Evolutionary conservation across 345 rosid genomes (phyloP), one percentile per base, ranked within the genome.

Genomic region (Eutrema yunnanense): DNA sequence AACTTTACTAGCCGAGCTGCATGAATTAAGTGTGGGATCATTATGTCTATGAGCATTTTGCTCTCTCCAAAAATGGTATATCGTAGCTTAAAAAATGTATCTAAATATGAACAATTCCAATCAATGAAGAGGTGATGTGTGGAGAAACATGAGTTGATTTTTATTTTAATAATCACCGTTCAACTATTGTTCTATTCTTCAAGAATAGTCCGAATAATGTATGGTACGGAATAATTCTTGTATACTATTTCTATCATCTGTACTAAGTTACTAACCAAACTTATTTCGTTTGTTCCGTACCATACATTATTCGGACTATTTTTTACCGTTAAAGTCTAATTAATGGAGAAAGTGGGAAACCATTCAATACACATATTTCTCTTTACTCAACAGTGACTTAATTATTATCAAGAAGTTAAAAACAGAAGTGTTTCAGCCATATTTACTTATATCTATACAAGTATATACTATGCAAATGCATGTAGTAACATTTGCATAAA

Each of bases 401-500:
- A 47, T 16, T 73, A 56, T 26, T 47, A 46, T 65, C 26, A 1
- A 8, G 0, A 29, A 11, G 65, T 14, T 36, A 46, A 46, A 59
- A 47, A 36, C 51, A 27, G 51, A 73, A 65, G 34, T 27, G 3
- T 56, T 46, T 73, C 27, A 56, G 56, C 72, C 34, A 40, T 5
- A 50, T 51, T 40, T 30, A 46, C 64, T 40, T 29, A 14, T 19
- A 19, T 19, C 22, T 19, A 19, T 19, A 19, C 1, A 19, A 19
- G 22, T 19, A 10, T 58, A 12, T 48, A 71, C 19, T 66, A 19
- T 19, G 33, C 43, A 38, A 40, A 27, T 58, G 27, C 29, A 33
- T 50, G 69, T 34, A 22, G 49, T 67, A 67, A 51, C 65, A 62
- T 68, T 37, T 53, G 22, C 49, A 59, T 50, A 74, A 19, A 51